These are phyloP conservation scores for Reutealis trisperma DNA, from an alignment of 345 rosid species.

Conservation along the genomic window DNA sequence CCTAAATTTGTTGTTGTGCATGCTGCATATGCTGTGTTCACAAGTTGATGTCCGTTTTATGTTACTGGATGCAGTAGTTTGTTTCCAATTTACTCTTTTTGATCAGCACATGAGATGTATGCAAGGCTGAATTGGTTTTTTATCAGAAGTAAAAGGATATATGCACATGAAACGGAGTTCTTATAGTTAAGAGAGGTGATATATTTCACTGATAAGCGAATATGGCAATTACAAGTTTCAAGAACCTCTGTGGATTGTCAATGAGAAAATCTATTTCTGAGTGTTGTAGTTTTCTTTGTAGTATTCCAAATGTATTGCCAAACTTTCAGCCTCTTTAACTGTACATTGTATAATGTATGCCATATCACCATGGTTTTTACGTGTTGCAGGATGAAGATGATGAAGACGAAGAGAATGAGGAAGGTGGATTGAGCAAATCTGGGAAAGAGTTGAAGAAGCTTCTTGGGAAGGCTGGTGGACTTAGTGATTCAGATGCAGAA, in stretches of 20 bases:
- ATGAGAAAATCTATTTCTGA: background rate
- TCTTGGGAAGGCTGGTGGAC: conserved; percentile 69
- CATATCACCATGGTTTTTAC: background rate
- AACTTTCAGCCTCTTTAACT: background rate
- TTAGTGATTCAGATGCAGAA: conserved; percentile 73
- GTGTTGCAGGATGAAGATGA: conserved; percentile 76
- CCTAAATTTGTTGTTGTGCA: background rate
- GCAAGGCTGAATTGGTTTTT: background rate
- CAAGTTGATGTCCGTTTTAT: background rate
- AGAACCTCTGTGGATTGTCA: background rate
- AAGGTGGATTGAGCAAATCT: conserved; percentile 85
- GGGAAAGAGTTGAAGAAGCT: conserved; percentile 95
- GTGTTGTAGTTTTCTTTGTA: background rate
- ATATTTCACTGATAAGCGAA: background rate
- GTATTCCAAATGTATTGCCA: background rate
- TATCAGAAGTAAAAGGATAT: background rate
- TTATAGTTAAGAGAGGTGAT: background rate
- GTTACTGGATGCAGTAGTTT: background rate
- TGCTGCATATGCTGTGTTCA: background rate
- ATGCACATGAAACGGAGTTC: background rate
- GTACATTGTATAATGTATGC: background rate
- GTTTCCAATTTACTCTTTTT: background rate
- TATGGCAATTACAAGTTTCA: background rate
- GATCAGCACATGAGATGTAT: background rate
- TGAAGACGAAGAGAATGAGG: conserved; percentile 83